Conservation (phyloP, 2,329 filamentous ascomycete genomes). For the Aspergillus fijiensis region DNA sequence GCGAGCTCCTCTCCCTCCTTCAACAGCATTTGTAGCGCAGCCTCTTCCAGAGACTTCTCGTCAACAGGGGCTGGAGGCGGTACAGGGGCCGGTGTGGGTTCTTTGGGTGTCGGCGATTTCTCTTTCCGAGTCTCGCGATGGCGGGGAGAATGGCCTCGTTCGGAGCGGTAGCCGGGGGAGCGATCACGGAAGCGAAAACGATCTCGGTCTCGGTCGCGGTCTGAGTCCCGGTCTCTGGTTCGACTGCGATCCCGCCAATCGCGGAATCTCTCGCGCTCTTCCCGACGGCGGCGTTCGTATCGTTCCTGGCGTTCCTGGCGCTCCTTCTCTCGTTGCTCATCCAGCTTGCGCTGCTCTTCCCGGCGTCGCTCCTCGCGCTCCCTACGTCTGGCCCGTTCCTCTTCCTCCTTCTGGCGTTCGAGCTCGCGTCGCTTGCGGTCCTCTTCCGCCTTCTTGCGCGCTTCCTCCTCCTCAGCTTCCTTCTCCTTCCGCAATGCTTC, state of each 20-base stretch:
- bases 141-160: slow-evolving; percentile 31
- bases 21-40: slow-evolving; percentile 54
- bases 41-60: slow-evolving; percentile 57
- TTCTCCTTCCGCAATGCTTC: slow-evolving; percentile 53
- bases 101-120: slow-evolving; percentile 34
- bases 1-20: slow-evolving; percentile 56
- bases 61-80: slow-evolving; percentile 39
- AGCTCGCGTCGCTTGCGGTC: slow-evolving; percentile 44
- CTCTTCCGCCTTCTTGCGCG: slow-evolving; percentile 44
- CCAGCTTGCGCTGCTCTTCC: slow-evolving; percentile 51
- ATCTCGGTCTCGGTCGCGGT: slow-evolving; percentile 23
- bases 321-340: slow-evolving; percentile 54
- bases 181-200: slow-evolving; percentile 33
- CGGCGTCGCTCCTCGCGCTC: slow-evolving; percentile 51
- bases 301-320: slow-evolving; percentile 50
- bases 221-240: slow-evolving; percentile 32
- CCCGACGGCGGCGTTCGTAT: slow-evolving; percentile 43
- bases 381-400: slow-evolving; percentile 51
- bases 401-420: slow-evolving; percentile 45
- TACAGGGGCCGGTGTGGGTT: slow-evolving; percentile 30
- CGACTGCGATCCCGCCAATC: slow-evolving; percentile 40
- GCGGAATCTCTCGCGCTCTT: slow-evolving; percentile 48
- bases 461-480: slow-evolving; percentile 49
- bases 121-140: slow-evolving; percentile 33
- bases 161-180: slow-evolving; percentile 33